These are phyloP conservation scores for Trichosporon asahii DNA, from an alignment of 1,284 basidiomycete species.

Conservation along the genomic window DNA sequence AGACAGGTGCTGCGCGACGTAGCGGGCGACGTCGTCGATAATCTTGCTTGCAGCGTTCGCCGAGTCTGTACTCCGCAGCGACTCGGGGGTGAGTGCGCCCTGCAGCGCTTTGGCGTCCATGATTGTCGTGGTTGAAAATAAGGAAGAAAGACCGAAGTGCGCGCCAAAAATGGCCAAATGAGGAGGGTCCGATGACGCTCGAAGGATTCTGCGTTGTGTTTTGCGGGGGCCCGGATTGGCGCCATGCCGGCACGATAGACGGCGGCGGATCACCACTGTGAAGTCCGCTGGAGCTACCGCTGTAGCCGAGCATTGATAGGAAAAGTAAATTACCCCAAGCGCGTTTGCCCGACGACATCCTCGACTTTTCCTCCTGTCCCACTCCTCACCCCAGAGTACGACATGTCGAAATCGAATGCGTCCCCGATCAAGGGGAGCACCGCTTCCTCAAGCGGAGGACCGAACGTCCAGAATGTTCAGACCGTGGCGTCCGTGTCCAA, in stretches of 20 bases:
- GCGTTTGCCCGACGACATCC: background rate
- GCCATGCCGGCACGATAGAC: conserved; percentile 2
- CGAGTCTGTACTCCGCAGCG: conserved; percentile 12
- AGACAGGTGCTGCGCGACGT: conserved; percentile 33
- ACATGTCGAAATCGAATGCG: conserved; percentile 5
- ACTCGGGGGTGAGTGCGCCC: background rate
- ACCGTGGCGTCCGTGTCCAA: background rate
- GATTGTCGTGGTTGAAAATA: background rate
- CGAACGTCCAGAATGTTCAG: background rate
- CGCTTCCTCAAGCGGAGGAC: background rate
- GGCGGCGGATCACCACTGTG: background rate
- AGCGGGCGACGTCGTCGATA: conserved; percentile 28
- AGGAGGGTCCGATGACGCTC: background rate
- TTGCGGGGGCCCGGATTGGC: conserved; percentile 11
- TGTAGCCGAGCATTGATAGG: background rate
- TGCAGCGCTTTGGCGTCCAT: conserved; percentile 19
- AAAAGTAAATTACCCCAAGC: background rate
- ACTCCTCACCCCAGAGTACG: conserved; percentile 17
- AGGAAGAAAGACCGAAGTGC: background rate
- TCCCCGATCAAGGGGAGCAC: background rate
- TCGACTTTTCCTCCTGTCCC: background rate
- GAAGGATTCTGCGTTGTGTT: background rate
- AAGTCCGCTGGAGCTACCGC: background rate
- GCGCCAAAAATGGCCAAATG: background rate
- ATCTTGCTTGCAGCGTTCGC: conserved; percentile 21